Evolutionary conservation across 371 early-diverging fungal genomes (phyloP), one percentile per base, ranked within the genome.

Genomic region (Syncephalastrum racemosum): DNA sequence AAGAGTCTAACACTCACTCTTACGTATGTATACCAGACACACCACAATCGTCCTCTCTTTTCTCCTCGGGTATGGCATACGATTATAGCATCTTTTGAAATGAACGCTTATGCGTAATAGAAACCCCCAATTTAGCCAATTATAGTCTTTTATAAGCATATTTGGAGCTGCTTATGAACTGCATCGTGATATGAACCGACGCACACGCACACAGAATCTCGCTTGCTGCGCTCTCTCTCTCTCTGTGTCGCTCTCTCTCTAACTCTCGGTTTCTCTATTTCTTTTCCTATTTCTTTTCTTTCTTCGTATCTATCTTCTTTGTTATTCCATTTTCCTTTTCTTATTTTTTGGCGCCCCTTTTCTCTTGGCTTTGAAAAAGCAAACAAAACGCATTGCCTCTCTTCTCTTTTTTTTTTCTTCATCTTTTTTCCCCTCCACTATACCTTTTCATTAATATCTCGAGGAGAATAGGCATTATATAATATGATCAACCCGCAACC

Each of bases 351-450:
- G 31, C 18, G 27, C 27, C 27, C n/a, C 31, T 25, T 18, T 44
- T 45, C 27, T 25, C 12, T 39, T 45, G 15, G 22, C 25, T 23
- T 16, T 44, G 39, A 27, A 27, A 27, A 27, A 27, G 27, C 27
- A 27, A 6, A 27, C 6, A 27, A 27, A 27, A 27, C 27, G 36
- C 36, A 31, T 8, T 31, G 36, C 45, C 43, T 24, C n/a, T 57
- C 46, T 47, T 63, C 54, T 24, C 24, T 25, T 6, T 42, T 43
- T 50, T 47, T 53, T 36, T 27, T 15, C 23, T 23, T 27, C 50
- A 25, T 13, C 3, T 15, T 13, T 15, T 23, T 25, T 14, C 50
- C 8, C 36, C 23, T 23, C 36, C 13, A 50, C 50, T 7, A 27
- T 16, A 31, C 10, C 36, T 31, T 31, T 31, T 31, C 2, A 27